These are phyloP conservation scores for Furcasterigmium sp. DNA, from an alignment of 2,329 filamentous ascomycete genomes.

Conservation along the genomic window DNA sequence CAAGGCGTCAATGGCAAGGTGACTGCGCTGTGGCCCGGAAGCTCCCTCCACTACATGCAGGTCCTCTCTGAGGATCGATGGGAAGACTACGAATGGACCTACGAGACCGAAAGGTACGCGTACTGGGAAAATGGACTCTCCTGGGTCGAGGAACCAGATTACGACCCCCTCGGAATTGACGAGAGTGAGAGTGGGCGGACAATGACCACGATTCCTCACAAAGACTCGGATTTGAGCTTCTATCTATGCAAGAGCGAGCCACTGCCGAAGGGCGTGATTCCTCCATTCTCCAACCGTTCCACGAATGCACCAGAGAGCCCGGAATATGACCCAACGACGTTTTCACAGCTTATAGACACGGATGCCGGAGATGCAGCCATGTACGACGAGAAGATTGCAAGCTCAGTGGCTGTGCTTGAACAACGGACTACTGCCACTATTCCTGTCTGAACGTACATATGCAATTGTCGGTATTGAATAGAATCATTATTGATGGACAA, in stretches of 20 bases:
- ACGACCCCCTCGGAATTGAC: conserved; percentile 13
- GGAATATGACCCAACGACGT: too few species aligned
- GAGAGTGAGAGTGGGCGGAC: conserved; percentile 3
- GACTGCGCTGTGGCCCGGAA: conserved; percentile 34
- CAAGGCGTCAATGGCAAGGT: conserved; percentile 27
- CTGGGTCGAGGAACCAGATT: conserved; percentile 14
- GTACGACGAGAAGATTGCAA: too few species aligned
- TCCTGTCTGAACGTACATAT: too few species aligned
- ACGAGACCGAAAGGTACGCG: conserved; percentile 13
- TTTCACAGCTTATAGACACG: too few species aligned
- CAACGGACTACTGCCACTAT: too few species aligned
- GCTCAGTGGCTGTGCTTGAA: too few species aligned
- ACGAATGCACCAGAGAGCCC: too few species aligned
- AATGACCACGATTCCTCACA: conserved; percentile 5
- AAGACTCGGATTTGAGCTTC: conserved; percentile 7
- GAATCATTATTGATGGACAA: too few species aligned
- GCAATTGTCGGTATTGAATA: too few species aligned
- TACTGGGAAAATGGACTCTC: conserved; percentile 16
- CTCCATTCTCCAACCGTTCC: too few species aligned
- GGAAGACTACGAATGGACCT: conserved; percentile 18
- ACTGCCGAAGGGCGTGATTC: not conserved
- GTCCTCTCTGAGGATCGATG: conserved; percentile 23
- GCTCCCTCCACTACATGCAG: conserved; percentile 40
- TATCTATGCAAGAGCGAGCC: conserved; percentile 3
- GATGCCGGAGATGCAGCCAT: too few species aligned